A percentile compares a stretch with the other conserved stretches of the same genome.
Evolutionary conservation across 148 eudicot species (phyloP).

Genomic region (Mesembryanthemum crystallinum): DNA sequence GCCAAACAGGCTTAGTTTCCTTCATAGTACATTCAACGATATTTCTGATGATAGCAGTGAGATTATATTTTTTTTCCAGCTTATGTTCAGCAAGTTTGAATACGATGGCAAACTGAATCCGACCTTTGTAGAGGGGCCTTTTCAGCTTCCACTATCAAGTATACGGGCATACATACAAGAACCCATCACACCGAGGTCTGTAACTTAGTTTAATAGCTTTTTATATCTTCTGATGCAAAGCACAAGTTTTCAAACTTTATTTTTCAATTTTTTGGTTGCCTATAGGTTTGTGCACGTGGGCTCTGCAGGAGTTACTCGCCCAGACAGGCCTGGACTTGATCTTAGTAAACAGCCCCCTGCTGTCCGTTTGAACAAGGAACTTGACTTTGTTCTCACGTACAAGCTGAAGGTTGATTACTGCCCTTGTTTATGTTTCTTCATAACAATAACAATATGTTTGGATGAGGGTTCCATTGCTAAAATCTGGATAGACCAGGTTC

Average conservation of each 20-base stretch:
- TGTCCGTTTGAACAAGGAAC: constrained; percentile 93
- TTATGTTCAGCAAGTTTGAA: constrained; percentile 97
- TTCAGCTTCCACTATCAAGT: constrained; percentile 84
- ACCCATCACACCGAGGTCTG: constrained; percentile 79
- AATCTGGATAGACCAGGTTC: background rate
- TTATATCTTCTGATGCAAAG: background rate
- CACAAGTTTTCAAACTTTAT: background rate
- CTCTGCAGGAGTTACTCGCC: constrained; percentile 96
- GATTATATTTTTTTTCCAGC: constrained; percentile 51
- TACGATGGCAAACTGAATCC: constrained; percentile 92
- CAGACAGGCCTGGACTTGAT: constrained; percentile 95
- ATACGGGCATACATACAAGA: constrained; percentile 77
- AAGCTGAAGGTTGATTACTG: constrained; percentile 73
- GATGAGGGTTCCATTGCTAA: background rate
- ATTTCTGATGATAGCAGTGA: constrained; percentile 12
- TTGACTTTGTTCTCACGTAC: constrained; percentile 82
- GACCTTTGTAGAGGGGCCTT: constrained; percentile 85
- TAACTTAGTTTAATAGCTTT: background rate
- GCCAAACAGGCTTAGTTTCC: too few relatives aligned
- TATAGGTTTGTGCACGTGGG: constrained; percentile 87
- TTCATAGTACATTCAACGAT: background rate
- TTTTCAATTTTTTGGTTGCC: background rate
- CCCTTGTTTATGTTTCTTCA: background rate
- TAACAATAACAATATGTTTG: background rate
- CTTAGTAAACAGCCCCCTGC: constrained; percentile 98